These are phyloP conservation scores for Dothidotthia symphoricarpi DNA, from an alignment of 2,329 filamentous ascomycete species.

Conservation along the genomic window DNA sequence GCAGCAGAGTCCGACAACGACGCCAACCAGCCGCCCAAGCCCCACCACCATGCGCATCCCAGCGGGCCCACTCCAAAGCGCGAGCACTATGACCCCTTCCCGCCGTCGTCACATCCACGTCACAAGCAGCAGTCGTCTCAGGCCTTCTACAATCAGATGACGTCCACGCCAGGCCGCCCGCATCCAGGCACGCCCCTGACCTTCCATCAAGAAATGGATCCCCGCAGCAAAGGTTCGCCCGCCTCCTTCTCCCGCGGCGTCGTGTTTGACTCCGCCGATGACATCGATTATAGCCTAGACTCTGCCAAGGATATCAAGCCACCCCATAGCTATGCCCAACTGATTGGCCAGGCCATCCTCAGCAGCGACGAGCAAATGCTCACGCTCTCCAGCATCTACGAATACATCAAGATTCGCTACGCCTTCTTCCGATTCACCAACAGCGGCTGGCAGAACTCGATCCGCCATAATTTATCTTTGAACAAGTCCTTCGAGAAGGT, in stretches of 20 bases:
- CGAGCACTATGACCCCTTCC: conserved; percentile 40
- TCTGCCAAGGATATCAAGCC: conserved; percentile 89
- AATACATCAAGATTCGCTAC: conserved; percentile 86
- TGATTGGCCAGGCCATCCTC: conserved; percentile 95
- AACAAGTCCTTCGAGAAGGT: conserved; percentile 96
- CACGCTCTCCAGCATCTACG: conserved; percentile 89
- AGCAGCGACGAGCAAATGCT: conserved; percentile 83
- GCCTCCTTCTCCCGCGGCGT: conserved; percentile 51
- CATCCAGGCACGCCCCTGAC: conserved; percentile 36
- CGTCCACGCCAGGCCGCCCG: conserved; percentile 37
- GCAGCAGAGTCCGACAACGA: conserved; percentile 43
- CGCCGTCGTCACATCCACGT: conserved; percentile 36
- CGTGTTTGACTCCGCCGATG: conserved; percentile 54
- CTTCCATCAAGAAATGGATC: conserved; percentile 36
- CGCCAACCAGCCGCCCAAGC: conserved; percentile 31
- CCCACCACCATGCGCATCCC: conserved; percentile 36
- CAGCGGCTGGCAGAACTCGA: conserved; percentile 97
- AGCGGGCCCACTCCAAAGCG: conserved; percentile 39
- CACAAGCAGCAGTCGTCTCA: conserved; percentile 35
- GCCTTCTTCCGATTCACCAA: conserved; percentile 87
- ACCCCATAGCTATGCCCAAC: conserved; percentile 90
- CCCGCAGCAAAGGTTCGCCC: conserved; percentile 48
- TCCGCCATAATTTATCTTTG: conserved; percentile 90
- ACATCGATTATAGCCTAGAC: conserved; percentile 76
- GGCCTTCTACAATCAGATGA: conserved; percentile 34